A percentile compares a stretch with the other conserved stretches of the same genome.
Conservation (phyloP, 1,139 yeast genomes). For the Entelexis sorbosivorans region DNA sequence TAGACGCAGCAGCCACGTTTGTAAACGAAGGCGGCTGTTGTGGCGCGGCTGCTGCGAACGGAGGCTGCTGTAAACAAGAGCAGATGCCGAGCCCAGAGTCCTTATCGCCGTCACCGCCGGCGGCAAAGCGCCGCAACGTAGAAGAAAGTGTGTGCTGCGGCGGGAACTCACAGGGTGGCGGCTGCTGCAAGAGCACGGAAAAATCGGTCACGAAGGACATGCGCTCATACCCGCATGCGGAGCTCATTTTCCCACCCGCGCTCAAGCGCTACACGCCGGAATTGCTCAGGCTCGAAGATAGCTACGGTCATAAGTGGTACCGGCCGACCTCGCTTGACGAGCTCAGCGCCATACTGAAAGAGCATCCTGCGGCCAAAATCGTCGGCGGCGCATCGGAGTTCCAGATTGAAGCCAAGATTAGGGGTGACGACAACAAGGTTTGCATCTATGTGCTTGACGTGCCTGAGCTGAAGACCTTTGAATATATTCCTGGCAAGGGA, state of each 20-base stretch:
- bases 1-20: slow-evolving; percentile 38
- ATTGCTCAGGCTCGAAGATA: slow-evolving; percentile 32
- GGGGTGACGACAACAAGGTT: slow-evolving; percentile 34
- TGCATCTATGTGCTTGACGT: slow-evolving; percentile 36
- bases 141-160: slow-evolving; percentile 8
- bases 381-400: slow-evolving; percentile 42
- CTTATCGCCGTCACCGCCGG: slow-evolving; percentile 1
- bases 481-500: slow-evolving; percentile 32
- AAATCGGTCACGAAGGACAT: slow-evolving; percentile 13
- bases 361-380: slow-evolving; percentile 33
- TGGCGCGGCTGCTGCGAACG: slow-evolving; percentile 1
- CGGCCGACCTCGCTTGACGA: slow-evolving; percentile 35
- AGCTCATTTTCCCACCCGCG: slow-evolving; percentile 35
- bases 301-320: slow-evolving; percentile 34
- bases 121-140: slow-evolving; percentile 8
- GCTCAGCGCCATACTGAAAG: slow-evolving; percentile 30
- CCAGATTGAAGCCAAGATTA: slow-evolving; percentile 38
- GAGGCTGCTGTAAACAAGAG: slow-evolving; percentile 3
- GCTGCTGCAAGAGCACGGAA: slow-evolving; percentile 19
- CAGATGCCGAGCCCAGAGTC: slow-evolving; percentile 2
- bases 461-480: slow-evolving; percentile 31
- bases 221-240: slow-evolving; percentile 35
- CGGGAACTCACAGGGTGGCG: slow-evolving; percentile 11
- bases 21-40: slow-evolving; percentile 12
- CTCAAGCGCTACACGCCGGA: slow-evolving; percentile 27